These are phyloP conservation scores for Ampelocalamus luodianensis DNA, from an alignment of 176 grass and related monocot genomes.

Conservation along the genomic window DNA sequence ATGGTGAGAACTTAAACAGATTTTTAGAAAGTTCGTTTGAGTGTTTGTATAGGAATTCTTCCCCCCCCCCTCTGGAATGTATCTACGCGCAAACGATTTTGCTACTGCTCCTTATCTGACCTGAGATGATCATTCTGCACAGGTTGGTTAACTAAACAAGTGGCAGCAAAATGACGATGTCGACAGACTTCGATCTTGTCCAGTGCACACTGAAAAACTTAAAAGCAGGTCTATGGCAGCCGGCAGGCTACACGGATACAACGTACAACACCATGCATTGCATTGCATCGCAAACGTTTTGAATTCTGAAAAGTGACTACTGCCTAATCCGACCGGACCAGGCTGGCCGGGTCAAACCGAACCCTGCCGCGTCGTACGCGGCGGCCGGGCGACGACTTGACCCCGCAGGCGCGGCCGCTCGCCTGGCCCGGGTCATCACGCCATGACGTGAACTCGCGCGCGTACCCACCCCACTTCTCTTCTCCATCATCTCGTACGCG, in stretches of 20 bases:
- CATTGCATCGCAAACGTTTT: neutral
- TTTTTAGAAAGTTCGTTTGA: too few relatives aligned
- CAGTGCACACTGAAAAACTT: too few relatives aligned
- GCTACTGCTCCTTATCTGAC: too few relatives aligned
- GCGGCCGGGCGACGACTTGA: slow-evolving; percentile 16
- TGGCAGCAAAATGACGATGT: too few relatives aligned
- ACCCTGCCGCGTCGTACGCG: neutral
- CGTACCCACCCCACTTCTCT: neutral
- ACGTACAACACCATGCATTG: neutral
- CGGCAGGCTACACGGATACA: neutral
- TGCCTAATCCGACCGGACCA: neutral
- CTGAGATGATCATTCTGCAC: too few relatives aligned
- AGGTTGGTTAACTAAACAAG: too few relatives aligned
- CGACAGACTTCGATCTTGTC: too few relatives aligned
- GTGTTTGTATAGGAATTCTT: too few relatives aligned
- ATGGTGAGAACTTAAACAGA: too few relatives aligned
- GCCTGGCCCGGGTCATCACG: neutral
- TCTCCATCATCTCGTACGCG: neutral
- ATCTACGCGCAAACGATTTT: neutral
- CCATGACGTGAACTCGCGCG: neutral
- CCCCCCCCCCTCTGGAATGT: neutral
- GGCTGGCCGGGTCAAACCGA: neutral
- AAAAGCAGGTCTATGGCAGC: neutral
- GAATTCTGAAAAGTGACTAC: neutral
- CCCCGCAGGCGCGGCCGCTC: too few relatives aligned